phyloP scores from a whole-genome alignment of 1,284 basidiomycete species.

The Rhodotorula sp. region DNA sequence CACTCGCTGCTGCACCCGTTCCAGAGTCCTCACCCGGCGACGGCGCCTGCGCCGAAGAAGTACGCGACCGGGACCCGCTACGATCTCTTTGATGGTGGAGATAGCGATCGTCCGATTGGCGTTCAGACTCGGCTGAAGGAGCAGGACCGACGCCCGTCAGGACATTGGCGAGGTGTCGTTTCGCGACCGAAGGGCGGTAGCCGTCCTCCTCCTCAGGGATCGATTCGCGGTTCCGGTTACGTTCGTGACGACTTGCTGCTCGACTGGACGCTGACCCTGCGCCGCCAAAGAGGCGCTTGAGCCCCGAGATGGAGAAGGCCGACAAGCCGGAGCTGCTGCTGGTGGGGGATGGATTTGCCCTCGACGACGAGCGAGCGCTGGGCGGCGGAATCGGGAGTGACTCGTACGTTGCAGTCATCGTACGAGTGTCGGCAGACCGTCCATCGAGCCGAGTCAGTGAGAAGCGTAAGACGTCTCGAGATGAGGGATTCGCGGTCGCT shows the following conservation, averaged over 20 bases:
- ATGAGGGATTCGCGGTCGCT: not conserved
- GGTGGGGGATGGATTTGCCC: not conserved
- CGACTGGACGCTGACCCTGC: not conserved
- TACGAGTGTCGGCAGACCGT: not conserved
- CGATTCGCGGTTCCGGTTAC: not conserved
- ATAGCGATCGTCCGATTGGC: too few species aligned
- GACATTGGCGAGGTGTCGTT: not conserved
- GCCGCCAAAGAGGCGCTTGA: slow-evolving; percentile 8
- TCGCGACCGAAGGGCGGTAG: not conserved
- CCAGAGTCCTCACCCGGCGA: too few species aligned
- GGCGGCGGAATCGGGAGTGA: slow-evolving; percentile 17
- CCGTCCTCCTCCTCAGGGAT: not conserved
- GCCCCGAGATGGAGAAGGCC: slow-evolving; percentile 1
- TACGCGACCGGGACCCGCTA: too few species aligned
- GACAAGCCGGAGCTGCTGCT: not conserved
- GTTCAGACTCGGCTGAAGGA: too few species aligned
- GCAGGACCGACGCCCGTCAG: not conserved
- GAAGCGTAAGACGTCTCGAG: not conserved
- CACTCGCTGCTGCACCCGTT: too few species aligned
- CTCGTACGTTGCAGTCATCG: slow-evolving; percentile 6
- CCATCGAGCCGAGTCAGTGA: not conserved
- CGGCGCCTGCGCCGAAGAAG: too few species aligned
- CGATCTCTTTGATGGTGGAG: too few species aligned
- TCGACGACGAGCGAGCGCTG: slow-evolving; percentile 2
- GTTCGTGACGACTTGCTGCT: not conserved